Percentiles rank a stretch among this genome's conserved stretches.
Evolutionary conservation across 1,139 yeast species (phyloP).

Genomic region (Zygotorulaspora mrakii): DNA sequence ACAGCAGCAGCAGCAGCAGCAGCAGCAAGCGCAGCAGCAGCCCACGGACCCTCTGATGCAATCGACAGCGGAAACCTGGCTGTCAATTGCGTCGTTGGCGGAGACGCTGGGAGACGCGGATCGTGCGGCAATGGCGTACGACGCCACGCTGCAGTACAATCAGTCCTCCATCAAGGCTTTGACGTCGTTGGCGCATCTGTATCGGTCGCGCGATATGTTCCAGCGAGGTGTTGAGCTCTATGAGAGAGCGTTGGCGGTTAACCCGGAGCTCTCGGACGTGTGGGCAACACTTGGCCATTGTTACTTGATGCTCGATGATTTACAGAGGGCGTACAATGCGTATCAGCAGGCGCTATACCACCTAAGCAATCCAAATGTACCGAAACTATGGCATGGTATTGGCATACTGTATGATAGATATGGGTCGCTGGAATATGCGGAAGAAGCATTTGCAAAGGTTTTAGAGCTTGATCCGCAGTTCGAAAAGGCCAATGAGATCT

Average conservation of each 20-base stretch:
- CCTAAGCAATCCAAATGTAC: slow-evolving; percentile 89
- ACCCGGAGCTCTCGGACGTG: slow-evolving; percentile 89
- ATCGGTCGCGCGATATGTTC: slow-evolving; percentile 84
- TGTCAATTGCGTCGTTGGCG: slow-evolving; percentile 85
- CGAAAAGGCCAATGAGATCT: slow-evolving; percentile 93
- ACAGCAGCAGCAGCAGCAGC: slow-evolving; percentile 14
- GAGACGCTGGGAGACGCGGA: slow-evolving; percentile 87
- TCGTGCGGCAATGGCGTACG: slow-evolving; percentile 83
- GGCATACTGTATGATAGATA: slow-evolving; percentile 94
- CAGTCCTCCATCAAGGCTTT: slow-evolving; percentile 84
- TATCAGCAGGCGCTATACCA: slow-evolving; percentile 94
- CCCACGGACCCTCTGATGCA: slow-evolving; percentile 45
- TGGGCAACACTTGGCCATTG: slow-evolving; percentile 98
- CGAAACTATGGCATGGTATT: slow-evolving; percentile 97
- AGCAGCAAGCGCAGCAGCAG: slow-evolving; percentile 18
- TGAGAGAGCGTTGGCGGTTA: slow-evolving; percentile 76
- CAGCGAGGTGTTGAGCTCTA: slow-evolving; percentile 92
- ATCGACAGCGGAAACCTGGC: slow-evolving; percentile 88
- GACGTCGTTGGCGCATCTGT: slow-evolving; percentile 81
- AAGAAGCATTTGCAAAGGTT: slow-evolving; percentile 95
- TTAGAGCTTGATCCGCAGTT: slow-evolving; percentile 92
- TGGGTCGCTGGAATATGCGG: slow-evolving; percentile 94
- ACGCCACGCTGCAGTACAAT: slow-evolving; percentile 81
- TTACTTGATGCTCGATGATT: slow-evolving; percentile 91
- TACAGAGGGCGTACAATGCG: slow-evolving; percentile 92